Conservation (phyloP, 306 rosid genomes). For the Dryas alaskensis region DNA sequence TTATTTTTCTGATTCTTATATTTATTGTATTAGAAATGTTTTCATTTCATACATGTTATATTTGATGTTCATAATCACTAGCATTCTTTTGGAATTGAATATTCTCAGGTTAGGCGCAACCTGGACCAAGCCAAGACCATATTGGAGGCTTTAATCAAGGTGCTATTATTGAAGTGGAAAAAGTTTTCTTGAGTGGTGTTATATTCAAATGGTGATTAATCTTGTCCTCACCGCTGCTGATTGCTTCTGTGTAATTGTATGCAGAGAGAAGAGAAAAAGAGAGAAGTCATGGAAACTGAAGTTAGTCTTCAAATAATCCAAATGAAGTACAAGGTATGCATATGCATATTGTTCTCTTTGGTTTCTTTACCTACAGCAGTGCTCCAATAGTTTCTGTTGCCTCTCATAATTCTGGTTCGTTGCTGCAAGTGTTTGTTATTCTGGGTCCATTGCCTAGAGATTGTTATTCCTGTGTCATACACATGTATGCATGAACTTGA, state of each 20-base stretch:
- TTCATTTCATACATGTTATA: neutral
- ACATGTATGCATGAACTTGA: no score
- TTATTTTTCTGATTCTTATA: neutral
- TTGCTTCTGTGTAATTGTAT: constrained; percentile 10
- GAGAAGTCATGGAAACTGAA: constrained; percentile 89
- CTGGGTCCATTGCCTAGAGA: no score
- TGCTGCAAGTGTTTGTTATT: no score
- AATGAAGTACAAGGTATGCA: constrained; percentile 82
- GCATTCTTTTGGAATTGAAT: constrained; percentile 18
- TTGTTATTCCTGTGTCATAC: no score
- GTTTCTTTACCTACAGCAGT: neutral
- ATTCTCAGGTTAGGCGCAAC: constrained; percentile 87
- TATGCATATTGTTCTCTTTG: neutral
- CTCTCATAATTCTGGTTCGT: no score
- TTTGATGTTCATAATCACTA: neutral
- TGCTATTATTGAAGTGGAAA: constrained; percentile 32
- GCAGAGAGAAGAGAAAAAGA: constrained; percentile 92
- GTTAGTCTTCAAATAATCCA: constrained; percentile 89
- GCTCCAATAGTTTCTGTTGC: neutral
- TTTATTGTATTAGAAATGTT: neutral
- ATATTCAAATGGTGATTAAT: neutral
- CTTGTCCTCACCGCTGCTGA: constrained; percentile 9
- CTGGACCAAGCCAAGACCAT: constrained; percentile 95
- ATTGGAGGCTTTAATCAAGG: constrained; percentile 88
- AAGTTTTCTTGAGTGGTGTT: constrained; percentile 7